These are phyloP conservation scores for Pseudocercospora eumusae DNA, from an alignment of 2,329 filamentous ascomycete species.

Conservation along the genomic window DNA sequence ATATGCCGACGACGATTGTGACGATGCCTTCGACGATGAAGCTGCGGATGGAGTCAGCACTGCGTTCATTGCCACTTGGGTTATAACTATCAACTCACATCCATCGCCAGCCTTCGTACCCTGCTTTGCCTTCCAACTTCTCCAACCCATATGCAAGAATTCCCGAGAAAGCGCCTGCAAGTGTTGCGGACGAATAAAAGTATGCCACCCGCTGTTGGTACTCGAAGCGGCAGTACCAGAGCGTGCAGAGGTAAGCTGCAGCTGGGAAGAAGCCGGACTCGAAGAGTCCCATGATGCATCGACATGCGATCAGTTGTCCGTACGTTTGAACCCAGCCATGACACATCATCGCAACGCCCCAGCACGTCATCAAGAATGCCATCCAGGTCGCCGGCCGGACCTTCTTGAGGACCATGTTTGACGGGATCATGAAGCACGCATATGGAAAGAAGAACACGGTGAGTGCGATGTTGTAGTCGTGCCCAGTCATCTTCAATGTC, in stretches of 20 bases:
- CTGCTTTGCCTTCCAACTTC: constrained; percentile 39
- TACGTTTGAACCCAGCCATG: constrained; percentile 38
- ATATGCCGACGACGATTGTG: constrained; percentile 48
- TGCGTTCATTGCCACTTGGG: not conserved
- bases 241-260: constrained; percentile 39
- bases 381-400: constrained; percentile 44
- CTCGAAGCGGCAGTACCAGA: constrained; percentile 51
- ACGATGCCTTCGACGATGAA: constrained; percentile 30
- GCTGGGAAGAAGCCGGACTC: constrained; percentile 28
- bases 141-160: constrained; percentile 51
- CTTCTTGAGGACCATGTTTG: constrained; percentile 44
- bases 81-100: constrained; percentile 23
- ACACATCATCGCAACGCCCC: constrained; percentile 37
- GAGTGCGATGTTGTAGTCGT: constrained; percentile 44
- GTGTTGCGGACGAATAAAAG: constrained; percentile 51
- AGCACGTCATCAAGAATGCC: constrained; percentile 36
- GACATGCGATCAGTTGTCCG: constrained; percentile 32
- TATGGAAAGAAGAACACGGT: constrained; percentile 48
- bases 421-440: constrained; percentile 42
- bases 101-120: constrained; percentile 34
- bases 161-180: constrained; percentile 56
- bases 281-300: constrained; percentile 31
- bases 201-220: constrained; percentile 50
- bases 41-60: constrained; percentile 25
- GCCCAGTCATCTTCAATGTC: constrained; percentile 47